A percentile compares a stretch with the other conserved stretches of the same genome.
phyloP scores from a whole-genome alignment of 805 yeast genomes.

The Suhomyces faveliae region DNA sequence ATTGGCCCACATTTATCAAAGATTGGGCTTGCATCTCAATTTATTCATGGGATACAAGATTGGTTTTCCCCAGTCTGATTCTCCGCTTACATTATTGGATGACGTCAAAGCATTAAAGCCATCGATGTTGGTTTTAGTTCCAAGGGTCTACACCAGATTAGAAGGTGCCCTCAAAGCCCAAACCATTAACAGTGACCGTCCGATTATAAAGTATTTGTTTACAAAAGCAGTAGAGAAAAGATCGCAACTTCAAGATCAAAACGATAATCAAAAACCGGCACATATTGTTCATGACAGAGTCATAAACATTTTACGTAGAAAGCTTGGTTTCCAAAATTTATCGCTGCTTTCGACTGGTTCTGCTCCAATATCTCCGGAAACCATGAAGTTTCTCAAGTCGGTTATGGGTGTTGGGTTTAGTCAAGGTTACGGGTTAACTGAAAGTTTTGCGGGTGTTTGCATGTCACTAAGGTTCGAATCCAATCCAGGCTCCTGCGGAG shows the following conservation, averaged over 20 bases:
- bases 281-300: constrained; percentile 33
- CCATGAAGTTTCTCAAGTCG: constrained; percentile 61
- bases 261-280: constrained; percentile 23
- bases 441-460: constrained; percentile 57
- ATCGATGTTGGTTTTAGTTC: constrained; percentile 29
- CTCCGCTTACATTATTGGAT: constrained; percentile 27
- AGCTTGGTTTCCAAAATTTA: constrained; percentile 36
- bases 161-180: constrained; percentile 52
- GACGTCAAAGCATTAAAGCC: constrained; percentile 31
- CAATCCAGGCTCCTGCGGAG: constrained; percentile 59
- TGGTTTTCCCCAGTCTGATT: constrained; percentile 32
- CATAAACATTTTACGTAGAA: constrained; percentile 26
- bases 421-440: constrained; percentile 79
- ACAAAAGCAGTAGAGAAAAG: constrained; percentile 29
- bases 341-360: constrained; percentile 45
- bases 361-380: constrained; percentile 67
- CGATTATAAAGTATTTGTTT: constrained; percentile 28
- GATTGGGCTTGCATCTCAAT: constrained; percentile 15
- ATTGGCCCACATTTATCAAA: constrained; percentile 24
- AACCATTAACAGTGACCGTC: constrained; percentile 35
- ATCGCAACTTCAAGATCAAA: constrained; percentile 18
- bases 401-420: constrained; percentile 54
- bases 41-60: constrained; percentile 17
- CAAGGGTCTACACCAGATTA: constrained; percentile 39
- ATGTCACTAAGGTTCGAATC: constrained; percentile 43